Evolutionary conservation across 129 eudicot species (phyloP), one percentile per base, ranked within the genome.

Genomic region (Sambucus nigra): DNA sequence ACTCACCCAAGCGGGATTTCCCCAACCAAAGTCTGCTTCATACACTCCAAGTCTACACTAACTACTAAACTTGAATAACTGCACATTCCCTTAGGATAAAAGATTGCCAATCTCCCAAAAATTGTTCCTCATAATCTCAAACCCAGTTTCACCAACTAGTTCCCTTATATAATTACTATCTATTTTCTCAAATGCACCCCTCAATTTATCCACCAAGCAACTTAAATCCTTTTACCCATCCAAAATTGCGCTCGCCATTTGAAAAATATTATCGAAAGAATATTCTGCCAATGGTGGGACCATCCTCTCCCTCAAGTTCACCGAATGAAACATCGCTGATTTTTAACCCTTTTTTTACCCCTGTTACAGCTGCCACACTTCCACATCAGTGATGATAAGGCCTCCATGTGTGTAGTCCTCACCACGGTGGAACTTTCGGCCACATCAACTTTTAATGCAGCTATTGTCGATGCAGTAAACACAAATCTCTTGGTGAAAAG

Each of bases 241-340:
- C 26, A 66, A 35, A 5, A 45, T 20, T 0, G 78, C 61, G 17
- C 23, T 55, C 19, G 73, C 63, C 72, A 79, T 28, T 23, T 58
- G 73, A 27, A 79, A 79, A 19, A 74, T 40, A 48, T 79, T 70
- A 2, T 81, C 81, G 23, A 77, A 73, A 20, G 73, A 74, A 11
- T 66, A 24, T 24, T 77, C 84, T 17, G 61, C 47, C 28, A 81
- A 56, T 0, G 18, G 13, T n/a, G 80, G 75, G n/a, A 49, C 66
- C 63, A 69, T 60, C 56, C 64, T 67, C 31, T 61, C 61, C 66
- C 81, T 68, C 22, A 81, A 46, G 49, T 74, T 77, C 27, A 81
- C 75, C 1, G 60, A 59, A 19, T 45, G 60, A 17, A 17, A 60
- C 4, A 61, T 62, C 2, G 32, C 57, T 11, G 66, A 67, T 17